Conservation (phyloP, 208 protist genomes). For the Acanthamoeba quina region DNA sequence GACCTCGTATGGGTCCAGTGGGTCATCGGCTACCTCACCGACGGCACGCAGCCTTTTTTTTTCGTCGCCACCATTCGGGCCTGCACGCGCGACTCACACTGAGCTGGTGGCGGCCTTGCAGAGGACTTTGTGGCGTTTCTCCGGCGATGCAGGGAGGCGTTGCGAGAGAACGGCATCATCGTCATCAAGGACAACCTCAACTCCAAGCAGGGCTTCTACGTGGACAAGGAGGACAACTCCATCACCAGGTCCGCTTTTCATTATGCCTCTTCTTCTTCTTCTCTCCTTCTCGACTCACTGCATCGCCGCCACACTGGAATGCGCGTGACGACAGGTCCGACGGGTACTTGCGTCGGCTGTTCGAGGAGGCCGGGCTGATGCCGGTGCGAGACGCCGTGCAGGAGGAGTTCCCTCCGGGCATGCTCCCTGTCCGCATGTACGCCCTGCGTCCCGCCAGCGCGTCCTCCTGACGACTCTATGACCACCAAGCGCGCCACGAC, state of each 20-base stretch:
- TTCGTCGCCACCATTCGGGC: too few relatives aligned
- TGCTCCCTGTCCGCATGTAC: slow-evolving; percentile 83
- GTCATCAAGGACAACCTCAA: slow-evolving; percentile 84
- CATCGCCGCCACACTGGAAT: too few relatives aligned
- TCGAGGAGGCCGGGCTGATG: slow-evolving; percentile 59
- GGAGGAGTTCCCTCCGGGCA: slow-evolving; percentile 82
- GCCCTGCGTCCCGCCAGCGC: slow-evolving; percentile 27
- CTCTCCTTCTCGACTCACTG: too few relatives aligned
- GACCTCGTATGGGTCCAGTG: slow-evolving; percentile 87
- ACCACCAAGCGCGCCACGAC: too few relatives aligned
- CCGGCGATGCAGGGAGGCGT: slow-evolving; percentile 25
- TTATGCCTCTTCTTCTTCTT: background rate
- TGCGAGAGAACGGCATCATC: slow-evolving; percentile 78
- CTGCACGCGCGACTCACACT: background rate
- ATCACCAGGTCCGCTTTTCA: slow-evolving; percentile 72
- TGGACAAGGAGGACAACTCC: slow-evolving; percentile 83
- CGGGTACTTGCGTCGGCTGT: slow-evolving; percentile 77
- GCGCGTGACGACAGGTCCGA: slow-evolving; percentile 53
- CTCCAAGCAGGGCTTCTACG: slow-evolving; percentile 76
- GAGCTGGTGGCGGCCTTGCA: background rate
- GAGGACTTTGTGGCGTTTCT: slow-evolving; percentile 84
- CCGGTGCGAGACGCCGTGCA: slow-evolving; percentile 78
- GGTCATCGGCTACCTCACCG: slow-evolving; percentile 85
- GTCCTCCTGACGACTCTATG: background rate
- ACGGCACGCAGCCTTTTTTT: slow-evolving; percentile 28